Base-by-base conservation (phyloP, 2,329 filamentous ascomycete species). In the Drechslerella dactyloides region DNA sequence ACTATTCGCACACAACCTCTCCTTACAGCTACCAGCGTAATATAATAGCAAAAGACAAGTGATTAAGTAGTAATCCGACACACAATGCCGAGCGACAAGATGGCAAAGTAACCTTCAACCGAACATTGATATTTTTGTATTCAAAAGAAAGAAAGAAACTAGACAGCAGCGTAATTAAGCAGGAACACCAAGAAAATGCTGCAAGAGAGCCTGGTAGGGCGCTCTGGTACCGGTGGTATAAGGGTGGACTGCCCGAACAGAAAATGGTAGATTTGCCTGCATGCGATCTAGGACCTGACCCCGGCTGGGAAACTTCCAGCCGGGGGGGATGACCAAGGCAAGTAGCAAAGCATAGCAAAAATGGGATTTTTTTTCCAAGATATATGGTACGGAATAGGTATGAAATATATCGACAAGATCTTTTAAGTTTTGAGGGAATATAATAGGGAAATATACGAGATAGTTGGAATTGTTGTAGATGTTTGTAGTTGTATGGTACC, bases 401-500 rank as follows among this genome's bases (percentile, higher is more conserved):
- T 44, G n/a, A 44, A 44, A 44, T 5, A n/a, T 48, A 48, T 48
- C 44, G 17, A 48, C 44, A 48, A 23, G 2, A 21, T 44, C 13
- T 44, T 17, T 44, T 15, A 15, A 17, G 5, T 48, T 48, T 19
- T 21, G 11, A 4, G n/a, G 21, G 19, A 19, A 48, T 21, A 48
- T 19, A 5, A 21, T 48, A 19, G 44, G 19, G 44, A 19, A 48
- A 19, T 48, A 19, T 33, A 33, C 27, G 27, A 33, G 27, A 33
- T 3, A 33, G 3, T 4, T 33, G 51, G 68, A 59, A 63, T 74
- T 75, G 75, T 55, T 51, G 52, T n/a, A 68, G 64, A 75, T 75
- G 73, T 78, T 73, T 80, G 23, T 40, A 46, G 27, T 42, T 30
- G 46, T 57, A 35, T 76, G 81, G 80, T 73, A 81, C 80, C 58